A percentile compares a stretch with the other conserved stretches of the same genome.
phyloP scores from a whole-genome alignment of 176 grass and related monocot genomes.

The Lolium rigidum region DNA sequence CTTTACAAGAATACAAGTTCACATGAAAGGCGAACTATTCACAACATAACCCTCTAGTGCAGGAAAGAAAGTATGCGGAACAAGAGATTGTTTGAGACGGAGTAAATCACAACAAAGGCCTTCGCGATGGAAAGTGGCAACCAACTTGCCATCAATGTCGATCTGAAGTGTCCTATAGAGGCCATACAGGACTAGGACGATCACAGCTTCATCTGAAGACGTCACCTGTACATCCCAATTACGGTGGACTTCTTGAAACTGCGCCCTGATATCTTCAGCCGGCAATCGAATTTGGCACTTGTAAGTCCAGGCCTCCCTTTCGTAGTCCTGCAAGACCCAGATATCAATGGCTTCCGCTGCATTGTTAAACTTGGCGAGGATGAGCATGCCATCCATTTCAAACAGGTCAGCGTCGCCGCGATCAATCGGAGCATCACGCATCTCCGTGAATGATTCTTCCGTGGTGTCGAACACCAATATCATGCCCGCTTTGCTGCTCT shows the following conservation, averaged over 20 bases:
- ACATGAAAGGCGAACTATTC: background rate
- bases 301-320: background rate
- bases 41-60: background rate
- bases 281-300: background rate
- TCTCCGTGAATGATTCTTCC: too few species aligned
- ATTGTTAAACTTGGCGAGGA: background rate
- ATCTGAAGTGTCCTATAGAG: background rate
- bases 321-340: background rate
- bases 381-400: background rate
- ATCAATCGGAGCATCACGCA: too few species aligned
- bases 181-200: background rate
- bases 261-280: background rate
- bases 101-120: background rate
- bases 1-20: background rate
- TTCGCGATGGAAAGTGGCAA: background rate
- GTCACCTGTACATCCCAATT: background rate
- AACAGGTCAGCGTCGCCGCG: too few species aligned
- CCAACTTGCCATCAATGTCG: background rate
- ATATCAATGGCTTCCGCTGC: background rate
- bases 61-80: background rate
- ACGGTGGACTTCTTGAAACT: background rate
- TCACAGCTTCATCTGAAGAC: background rate
- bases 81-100: background rate
- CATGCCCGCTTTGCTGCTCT: too few species aligned
- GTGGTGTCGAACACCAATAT: too few species aligned